phyloP scores from a whole-genome alignment of 2,329 filamentous ascomycete genomes.

The Diplodia intermedia region DNA sequence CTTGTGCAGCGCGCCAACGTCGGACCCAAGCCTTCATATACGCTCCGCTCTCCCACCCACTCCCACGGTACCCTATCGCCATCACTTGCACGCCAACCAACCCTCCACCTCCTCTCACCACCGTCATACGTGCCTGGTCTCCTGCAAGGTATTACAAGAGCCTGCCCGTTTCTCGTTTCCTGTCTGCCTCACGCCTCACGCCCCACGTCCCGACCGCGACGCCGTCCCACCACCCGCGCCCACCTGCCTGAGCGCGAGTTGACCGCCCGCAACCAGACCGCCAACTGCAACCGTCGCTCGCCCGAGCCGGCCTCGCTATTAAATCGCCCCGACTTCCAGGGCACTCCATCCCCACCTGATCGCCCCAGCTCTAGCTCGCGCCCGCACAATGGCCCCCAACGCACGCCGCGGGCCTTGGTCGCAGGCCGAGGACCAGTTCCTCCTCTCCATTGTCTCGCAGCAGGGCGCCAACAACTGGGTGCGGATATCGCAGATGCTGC shows the following conservation, averaged over 20 bases:
- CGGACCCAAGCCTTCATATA: conserved; percentile 33
- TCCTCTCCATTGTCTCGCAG: conserved; percentile 72
- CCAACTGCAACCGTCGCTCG: background rate
- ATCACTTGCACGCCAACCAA: conserved; percentile 27
- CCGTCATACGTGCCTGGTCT: conserved; percentile 10
- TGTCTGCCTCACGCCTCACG: conserved; percentile 15
- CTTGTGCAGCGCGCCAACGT: conserved; percentile 30
- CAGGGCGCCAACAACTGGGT: conserved; percentile 90
- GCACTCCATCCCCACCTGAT: background rate
- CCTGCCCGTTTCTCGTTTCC: conserved; percentile 29
- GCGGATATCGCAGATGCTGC: conserved; percentile 76
- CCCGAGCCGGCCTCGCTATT: conserved; percentile 12
- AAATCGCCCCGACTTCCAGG: conserved; percentile 4
- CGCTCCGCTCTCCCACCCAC: conserved; percentile 29
- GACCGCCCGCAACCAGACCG: conserved; percentile 14
- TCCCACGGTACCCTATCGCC: conserved; percentile 31
- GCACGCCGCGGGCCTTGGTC: conserved; percentile 81
- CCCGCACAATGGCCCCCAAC: conserved; percentile 27
- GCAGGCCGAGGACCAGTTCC: conserved; percentile 73
- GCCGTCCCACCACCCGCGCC: conserved; percentile 10
- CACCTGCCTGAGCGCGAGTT: background rate
- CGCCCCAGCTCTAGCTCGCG: too few relatives aligned
- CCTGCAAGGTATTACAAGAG: conserved; percentile 25
- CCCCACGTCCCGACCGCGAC: conserved; percentile 17
- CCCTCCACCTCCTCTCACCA: conserved; percentile 1